These are phyloP conservation scores for Inga oerstediana DNA, from an alignment of 306 rosid genomes.

Conservation along the genomic window DNA sequence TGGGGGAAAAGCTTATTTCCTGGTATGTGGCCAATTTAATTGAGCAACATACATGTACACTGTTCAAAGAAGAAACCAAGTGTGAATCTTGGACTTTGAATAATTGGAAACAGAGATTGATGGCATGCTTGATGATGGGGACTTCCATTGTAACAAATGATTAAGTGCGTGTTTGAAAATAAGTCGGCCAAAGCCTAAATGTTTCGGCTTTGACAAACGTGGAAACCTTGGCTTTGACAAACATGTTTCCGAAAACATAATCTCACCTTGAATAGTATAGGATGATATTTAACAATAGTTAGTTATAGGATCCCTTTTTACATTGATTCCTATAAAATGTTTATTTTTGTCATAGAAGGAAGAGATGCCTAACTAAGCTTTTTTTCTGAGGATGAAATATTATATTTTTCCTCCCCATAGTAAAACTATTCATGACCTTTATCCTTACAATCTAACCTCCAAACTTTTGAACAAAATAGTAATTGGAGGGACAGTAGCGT, in stretches of 20 bases:
- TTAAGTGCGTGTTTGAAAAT: not conserved
- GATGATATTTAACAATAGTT: not conserved
- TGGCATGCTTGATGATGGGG: not conserved
- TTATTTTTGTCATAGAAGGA: not conserved
- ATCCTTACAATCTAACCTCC: not conserved
- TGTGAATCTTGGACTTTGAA: constrained; percentile 13
- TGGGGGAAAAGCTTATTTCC: constrained; percentile 29
- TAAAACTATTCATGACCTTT: not conserved
- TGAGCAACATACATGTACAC: not conserved
- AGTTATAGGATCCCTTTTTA: not conserved
- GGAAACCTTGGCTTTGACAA: not conserved
- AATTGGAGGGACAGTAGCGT: not conserved
- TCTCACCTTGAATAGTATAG: not conserved
- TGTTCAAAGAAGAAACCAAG: constrained; percentile 1
- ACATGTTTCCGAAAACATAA: not conserved
- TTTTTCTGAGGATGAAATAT: not conserved
- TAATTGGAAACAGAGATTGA: constrained; percentile 4
- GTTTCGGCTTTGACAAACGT: not conserved
- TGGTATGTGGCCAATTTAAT: constrained; percentile 22
- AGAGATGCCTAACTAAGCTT: not conserved
- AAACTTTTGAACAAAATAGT: not conserved
- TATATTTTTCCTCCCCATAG: not conserved
- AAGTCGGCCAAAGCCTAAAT: not conserved
- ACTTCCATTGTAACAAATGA: not conserved
- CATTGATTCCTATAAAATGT: not conserved